Evolutionary conservation across 805 yeast genomes (phyloP).

Genomic region (Yarrowia divulgata): DNA sequence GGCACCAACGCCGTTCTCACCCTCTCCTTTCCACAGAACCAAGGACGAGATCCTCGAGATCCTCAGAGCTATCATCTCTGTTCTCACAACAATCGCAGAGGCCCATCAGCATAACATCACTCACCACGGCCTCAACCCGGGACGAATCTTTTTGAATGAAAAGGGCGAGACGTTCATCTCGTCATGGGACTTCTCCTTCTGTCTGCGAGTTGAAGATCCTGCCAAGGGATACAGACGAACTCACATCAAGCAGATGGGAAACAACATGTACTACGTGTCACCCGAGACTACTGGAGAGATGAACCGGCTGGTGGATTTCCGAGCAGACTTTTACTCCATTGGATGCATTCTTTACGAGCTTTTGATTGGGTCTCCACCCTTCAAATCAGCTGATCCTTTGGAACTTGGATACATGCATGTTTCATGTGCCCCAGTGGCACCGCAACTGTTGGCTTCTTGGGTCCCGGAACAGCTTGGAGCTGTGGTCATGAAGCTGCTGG

Average conservation of each 20-base stretch:
- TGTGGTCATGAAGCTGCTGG: slow-evolving; percentile 55
- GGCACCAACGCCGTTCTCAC: slow-evolving; percentile 29
- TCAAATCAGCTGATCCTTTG: slow-evolving; percentile 53
- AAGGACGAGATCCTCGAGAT: slow-evolving; percentile 45
- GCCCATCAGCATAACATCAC: slow-evolving; percentile 56
- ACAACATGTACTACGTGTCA: slow-evolving; percentile 57
- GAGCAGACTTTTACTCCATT: slow-evolving; percentile 59
- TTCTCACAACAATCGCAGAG: slow-evolving; percentile 46
- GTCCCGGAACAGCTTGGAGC: slow-evolving; percentile 49
- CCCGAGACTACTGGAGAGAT: slow-evolving; percentile 59
- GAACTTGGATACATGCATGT: slow-evolving; percentile 55
- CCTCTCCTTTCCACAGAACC: slow-evolving; percentile 21
- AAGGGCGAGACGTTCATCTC: slow-evolving; percentile 52
- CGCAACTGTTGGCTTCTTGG: slow-evolving; percentile 48
- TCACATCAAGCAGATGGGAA: slow-evolving; percentile 53
- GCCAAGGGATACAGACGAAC: slow-evolving; percentile 54
- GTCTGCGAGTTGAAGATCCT: slow-evolving; percentile 54
- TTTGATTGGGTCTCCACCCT: slow-evolving; percentile 57
- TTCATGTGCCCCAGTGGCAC: slow-evolving; percentile 54
- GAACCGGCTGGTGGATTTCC: slow-evolving; percentile 54
- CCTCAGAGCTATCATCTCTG: slow-evolving; percentile 45
- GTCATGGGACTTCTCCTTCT: slow-evolving; percentile 60
- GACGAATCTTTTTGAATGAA: slow-evolving; percentile 53
- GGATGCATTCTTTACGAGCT: slow-evolving; percentile 61
- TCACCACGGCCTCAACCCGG: slow-evolving; percentile 57